Evolutionary conservation across 192 early-diverging fungal genomes (phyloP).

Genomic region (Coemansia sp.): DNA sequence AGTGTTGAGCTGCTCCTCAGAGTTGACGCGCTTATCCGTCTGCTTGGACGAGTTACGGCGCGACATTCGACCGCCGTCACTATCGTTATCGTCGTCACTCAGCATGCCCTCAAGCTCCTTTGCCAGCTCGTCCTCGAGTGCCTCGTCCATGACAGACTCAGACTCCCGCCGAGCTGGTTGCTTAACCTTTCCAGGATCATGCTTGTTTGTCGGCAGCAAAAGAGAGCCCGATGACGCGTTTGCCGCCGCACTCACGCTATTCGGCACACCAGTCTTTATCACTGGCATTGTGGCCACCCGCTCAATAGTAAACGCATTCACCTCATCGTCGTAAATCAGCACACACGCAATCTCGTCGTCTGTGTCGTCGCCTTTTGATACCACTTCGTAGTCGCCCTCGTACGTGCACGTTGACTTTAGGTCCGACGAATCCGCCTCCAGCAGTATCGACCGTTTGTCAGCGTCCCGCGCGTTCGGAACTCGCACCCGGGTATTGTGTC

Average conservation of each 20-base stretch:
- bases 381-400: conserved; percentile 39
- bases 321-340: conserved; percentile 41
- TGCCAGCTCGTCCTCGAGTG: conserved; percentile 37
- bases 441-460: conserved; percentile 14
- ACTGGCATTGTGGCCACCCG: conserved; percentile 15
- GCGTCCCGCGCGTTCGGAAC: conserved; percentile 6
- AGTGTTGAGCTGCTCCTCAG: conserved; percentile 29
- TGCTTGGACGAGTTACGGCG: conserved; percentile 8
- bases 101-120: conserved; percentile 49
- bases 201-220: conserved; percentile 25
- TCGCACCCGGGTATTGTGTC: conserved; percentile 23
- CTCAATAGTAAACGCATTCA: conserved; percentile 42
- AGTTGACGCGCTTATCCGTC: conserved; percentile 3
- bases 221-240: conserved; percentile 16
- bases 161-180: conserved; percentile 1
- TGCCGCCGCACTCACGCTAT: background rate
- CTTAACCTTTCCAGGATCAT: conserved; percentile 10
- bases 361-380: conserved; percentile 3
- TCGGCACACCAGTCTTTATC: conserved; percentile 18
- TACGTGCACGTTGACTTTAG: conserved; percentile 38
- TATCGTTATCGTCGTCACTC: conserved; percentile 29
- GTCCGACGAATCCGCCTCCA: conserved; percentile 34
- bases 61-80: background rate
- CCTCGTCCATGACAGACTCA: conserved; percentile 25
- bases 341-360: conserved; percentile 34